A percentile compares a stretch with the other conserved stretches of the same genome.
phyloP scores from a whole-genome alignment of 2,329 filamentous ascomycete species.

The Xylariales sp. region DNA sequence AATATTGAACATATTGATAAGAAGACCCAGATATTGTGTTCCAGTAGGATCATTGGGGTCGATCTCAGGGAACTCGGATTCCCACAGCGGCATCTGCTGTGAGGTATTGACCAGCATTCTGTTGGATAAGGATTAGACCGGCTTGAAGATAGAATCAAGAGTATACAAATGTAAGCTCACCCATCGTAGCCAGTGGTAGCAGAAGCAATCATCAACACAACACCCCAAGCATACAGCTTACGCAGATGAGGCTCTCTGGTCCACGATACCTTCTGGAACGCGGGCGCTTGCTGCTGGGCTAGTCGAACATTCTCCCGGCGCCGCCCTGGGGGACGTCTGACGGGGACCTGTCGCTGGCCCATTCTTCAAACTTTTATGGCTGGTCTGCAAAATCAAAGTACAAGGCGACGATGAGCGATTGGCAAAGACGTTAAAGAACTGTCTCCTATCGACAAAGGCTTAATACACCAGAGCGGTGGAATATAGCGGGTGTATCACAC shows the following conservation, averaged over 20 bases:
- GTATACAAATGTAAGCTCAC: slow-evolving; percentile 16
- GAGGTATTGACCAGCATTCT: slow-evolving; percentile 55
- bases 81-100: slow-evolving; percentile 52
- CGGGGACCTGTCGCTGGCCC: no score
- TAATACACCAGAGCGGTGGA: no score
- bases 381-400: no score
- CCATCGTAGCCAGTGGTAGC: slow-evolving; percentile 61
- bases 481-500: no score
- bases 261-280: slow-evolving; percentile 53
- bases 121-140: neutral
- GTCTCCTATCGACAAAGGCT: no score
- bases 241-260: slow-evolving; percentile 51
- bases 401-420: no score
- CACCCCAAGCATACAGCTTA: slow-evolving; percentile 48
- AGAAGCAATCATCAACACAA: slow-evolving; percentile 54
- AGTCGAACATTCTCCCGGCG: slow-evolving; percentile 11
- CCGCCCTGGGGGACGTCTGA: slow-evolving; percentile 1
- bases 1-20: slow-evolving; percentile 35
- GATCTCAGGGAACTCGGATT: slow-evolving; percentile 37
- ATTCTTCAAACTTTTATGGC: no score
- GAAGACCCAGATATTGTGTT: slow-evolving; percentile 4
- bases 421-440: no score
- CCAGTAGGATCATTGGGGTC: slow-evolving; percentile 4
- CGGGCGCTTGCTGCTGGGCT: slow-evolving; percentile 39
- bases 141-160: neutral